Evolutionary conservation across 2,329 filamentous ascomycete genomes (phyloP), one percentile per base, ranked within the genome.

Genomic region (Colletotrichum sp.): DNA sequence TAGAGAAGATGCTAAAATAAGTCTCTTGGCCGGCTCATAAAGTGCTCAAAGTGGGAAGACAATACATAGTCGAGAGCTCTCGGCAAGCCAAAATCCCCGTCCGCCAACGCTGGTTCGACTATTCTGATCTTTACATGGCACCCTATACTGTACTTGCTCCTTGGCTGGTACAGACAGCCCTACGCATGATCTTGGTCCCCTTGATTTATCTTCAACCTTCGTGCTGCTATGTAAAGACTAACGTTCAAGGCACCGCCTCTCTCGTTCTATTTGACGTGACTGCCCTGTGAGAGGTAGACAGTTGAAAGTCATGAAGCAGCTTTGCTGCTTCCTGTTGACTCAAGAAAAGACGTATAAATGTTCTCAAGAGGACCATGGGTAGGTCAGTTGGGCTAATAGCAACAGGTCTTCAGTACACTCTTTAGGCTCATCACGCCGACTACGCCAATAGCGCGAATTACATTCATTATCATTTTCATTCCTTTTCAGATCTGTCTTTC

Each of bases 141-240:
- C 6, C 4, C 3, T 52, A 12, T 52, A 21, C 8, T 39, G 8
- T 8, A 2, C 0, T 13, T 21, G 10, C 12, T 1, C n/a, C n/a
- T 52, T 52, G n/a, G n/a, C 10, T 13, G 44, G 44, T 52, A 52
- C n/a, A 52, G 44, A 21, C 2, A 2, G 6, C 10, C 18, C n/a
- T 15, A 24, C 4, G 44, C 44, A 52, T 52, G 44, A 52, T 52
- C 44, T 21, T 13, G 0, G 1, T 13, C 6, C n/a, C 44, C 44
- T 52, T 52, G 44, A 52, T 52, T 8, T 52, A 52, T 52, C 44
- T 52, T 52, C 10, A 13, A 8, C n/a, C n/a, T 5, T 3, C 12
- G 10, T 52, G 44, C n/a, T 52, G n/a, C 44, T 52, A 21, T 52
- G 44, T 52, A 52, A 52, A 52, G n/a, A 13, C 44, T 49, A 21